Conservation (phyloP, 2,329 filamentous ascomycete genomes). For the Botrytis elliptica region DNA sequence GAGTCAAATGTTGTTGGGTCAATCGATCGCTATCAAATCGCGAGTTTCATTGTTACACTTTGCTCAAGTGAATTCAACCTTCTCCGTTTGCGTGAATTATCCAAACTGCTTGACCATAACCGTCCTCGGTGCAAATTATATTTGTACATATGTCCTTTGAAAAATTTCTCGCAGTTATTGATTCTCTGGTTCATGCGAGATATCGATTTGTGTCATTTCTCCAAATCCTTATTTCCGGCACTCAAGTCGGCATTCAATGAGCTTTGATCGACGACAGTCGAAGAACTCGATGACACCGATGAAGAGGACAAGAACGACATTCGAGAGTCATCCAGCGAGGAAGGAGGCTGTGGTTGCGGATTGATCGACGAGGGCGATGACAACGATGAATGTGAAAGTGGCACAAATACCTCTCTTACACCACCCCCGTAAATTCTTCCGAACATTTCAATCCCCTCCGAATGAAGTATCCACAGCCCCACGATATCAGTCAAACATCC, state of each 20-base stretch:
- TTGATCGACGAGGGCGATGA: background rate
- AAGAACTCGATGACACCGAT: background rate
- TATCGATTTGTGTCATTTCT: background rate
- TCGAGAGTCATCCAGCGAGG: background rate
- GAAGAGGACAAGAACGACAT: background rate
- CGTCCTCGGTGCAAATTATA: background rate
- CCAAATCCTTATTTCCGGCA: background rate
- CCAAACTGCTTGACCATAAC: background rate
- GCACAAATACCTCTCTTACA: background rate
- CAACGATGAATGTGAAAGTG: background rate
- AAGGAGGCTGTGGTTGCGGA: fast-evolving
- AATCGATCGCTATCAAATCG: too few relatives aligned
- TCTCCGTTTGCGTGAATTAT: background rate
- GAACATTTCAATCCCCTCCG: background rate
- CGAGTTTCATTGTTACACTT: background rate
- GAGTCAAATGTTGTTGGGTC: too few relatives aligned
- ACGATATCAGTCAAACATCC: background rate
- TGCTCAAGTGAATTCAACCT: background rate
- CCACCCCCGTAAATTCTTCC: background rate
- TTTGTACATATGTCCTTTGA: background rate
- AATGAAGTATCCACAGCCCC: background rate
- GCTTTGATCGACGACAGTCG: background rate
- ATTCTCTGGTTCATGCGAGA: background rate
- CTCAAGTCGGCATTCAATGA: background rate
- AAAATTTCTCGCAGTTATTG: background rate